phyloP scores from a whole-genome alignment of 768 basidiomycete genomes.

The Hygrocybe punicea region DNA sequence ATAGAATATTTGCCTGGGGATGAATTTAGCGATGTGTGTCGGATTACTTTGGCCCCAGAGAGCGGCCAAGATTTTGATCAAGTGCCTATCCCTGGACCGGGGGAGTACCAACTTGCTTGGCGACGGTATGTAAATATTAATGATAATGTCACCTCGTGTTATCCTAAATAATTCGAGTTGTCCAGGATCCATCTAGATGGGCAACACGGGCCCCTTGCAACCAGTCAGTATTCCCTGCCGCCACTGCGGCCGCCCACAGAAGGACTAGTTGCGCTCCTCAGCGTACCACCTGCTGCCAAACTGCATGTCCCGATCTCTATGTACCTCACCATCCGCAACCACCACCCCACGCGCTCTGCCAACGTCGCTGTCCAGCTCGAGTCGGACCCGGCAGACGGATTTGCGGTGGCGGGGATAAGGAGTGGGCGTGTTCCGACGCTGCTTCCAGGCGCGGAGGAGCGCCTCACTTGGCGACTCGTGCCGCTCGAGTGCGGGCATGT shows the following conservation, averaged over 20 bases:
- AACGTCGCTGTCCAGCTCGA: constrained; percentile 73
- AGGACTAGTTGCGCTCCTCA: constrained; percentile 61
- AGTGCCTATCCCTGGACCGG: constrained; percentile 46
- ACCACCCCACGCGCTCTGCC: constrained; percentile 59
- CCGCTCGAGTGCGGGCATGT: constrained; percentile 73
- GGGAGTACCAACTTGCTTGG: constrained; percentile 62
- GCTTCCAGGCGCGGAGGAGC: constrained; percentile 69
- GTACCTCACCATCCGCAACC: constrained; percentile 60
- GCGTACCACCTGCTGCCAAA: constrained; percentile 56
- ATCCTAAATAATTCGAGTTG: not conserved
- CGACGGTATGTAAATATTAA: constrained; percentile 46
- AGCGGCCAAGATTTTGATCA: constrained; percentile 37
- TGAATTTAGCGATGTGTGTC: constrained; percentile 55
- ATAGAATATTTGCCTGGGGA: constrained; percentile 66
- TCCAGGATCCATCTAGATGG: constrained; percentile 48
- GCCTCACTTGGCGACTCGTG: constrained; percentile 62
- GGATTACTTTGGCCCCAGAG: constrained; percentile 44
- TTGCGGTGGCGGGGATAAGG: constrained; percentile 76
- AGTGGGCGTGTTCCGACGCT: constrained; percentile 65
- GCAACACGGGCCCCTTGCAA: constrained; percentile 43
- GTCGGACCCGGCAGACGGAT: constrained; percentile 60
- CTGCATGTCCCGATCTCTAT: constrained; percentile 62
- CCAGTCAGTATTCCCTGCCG: constrained; percentile 58
- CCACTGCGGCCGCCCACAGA: constrained; percentile 57
- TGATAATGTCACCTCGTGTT: not conserved